Evolutionary conservation across 805 yeast species (phyloP).

Genomic region (Metschnikowia bowlesiae): DNA sequence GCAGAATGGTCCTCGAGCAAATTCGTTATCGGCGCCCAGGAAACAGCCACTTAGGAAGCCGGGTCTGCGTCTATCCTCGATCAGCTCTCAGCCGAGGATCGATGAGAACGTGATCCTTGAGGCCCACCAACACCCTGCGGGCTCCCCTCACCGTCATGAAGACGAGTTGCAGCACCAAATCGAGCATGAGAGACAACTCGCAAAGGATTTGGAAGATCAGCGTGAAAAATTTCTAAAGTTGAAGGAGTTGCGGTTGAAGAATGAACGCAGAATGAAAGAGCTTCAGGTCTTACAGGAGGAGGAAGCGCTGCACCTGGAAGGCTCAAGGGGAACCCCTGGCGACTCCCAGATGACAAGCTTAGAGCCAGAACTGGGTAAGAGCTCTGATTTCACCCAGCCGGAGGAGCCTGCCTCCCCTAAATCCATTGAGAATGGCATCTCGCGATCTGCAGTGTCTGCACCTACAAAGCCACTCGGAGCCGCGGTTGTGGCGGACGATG

Average conservation of each 20-base stretch:
- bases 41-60: constrained; percentile 1
- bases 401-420: background rate
- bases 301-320: constrained; percentile 5
- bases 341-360: background rate
- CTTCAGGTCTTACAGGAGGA: constrained; percentile 15
- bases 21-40: constrained; percentile 20
- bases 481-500: constrained; percentile 2
- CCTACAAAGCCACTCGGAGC: background rate
- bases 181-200: constrained; percentile 35
- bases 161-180: constrained; percentile 31
- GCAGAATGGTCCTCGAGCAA: constrained; percentile 18
- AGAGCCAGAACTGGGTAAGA: background rate
- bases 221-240: constrained; percentile 35
- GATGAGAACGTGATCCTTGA: constrained; percentile 19
- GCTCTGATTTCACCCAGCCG: background rate
- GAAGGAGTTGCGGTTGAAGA: constrained; percentile 23
- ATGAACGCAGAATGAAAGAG: constrained; percentile 24
- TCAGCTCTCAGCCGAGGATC: constrained; percentile 13
- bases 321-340: background rate
- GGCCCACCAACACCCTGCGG: constrained; percentile 14
- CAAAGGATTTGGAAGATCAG: constrained; percentile 35
- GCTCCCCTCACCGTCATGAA: constrained; percentile 13
- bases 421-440: background rate
- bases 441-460: background rate
- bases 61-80: constrained; percentile 15